Conservation (phyloP, 2,329 filamentous ascomycete genomes). For the Didymella glomerata region DNA sequence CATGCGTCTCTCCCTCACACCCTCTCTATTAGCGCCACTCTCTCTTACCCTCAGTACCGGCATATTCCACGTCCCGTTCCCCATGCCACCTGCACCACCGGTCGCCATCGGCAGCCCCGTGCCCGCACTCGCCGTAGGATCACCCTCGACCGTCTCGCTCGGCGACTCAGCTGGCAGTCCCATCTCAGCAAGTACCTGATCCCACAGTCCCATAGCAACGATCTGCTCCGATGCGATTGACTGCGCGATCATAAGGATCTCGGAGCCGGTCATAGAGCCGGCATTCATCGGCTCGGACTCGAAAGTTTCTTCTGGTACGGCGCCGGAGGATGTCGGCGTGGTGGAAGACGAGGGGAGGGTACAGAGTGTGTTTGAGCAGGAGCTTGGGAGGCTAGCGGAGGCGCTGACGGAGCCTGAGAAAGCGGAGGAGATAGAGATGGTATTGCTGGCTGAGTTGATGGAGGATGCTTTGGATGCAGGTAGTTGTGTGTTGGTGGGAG, state of each 20-base stretch:
- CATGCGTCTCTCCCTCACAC: constrained; percentile 16
- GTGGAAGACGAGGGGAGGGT: constrained; percentile 10
- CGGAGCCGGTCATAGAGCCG: constrained; percentile 14
- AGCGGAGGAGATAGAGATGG: not conserved
- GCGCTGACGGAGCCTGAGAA: constrained; percentile 1
- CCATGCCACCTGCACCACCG: constrained; percentile 7
- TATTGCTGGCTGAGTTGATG: not conserved
- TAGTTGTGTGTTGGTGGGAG: not conserved
- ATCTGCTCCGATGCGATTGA: constrained; percentile 9
- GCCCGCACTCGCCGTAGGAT: constrained; percentile 16
- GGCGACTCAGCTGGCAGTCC: constrained; percentile 10
- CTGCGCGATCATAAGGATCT: constrained; percentile 12
- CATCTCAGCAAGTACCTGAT: constrained; percentile 14
- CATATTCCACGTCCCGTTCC: constrained; percentile 20
- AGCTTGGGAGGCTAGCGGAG: constrained; percentile 3
- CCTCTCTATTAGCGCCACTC: not conserved
- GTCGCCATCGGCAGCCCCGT: constrained; percentile 18
- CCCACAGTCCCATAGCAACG: constrained; percentile 15
- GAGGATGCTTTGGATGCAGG: not conserved
- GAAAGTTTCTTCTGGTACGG: constrained; percentile 14
- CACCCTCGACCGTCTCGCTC: constrained; percentile 6
- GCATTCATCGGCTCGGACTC: constrained; percentile 21
- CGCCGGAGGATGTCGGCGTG: constrained; percentile 6
- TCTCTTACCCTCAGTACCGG: constrained; percentile 6
- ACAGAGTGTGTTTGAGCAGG: constrained; percentile 24